These are phyloP conservation scores for Tetraselmis chui DNA, from an alignment of 139 green algal genomes.

Conservation along the genomic window DNA sequence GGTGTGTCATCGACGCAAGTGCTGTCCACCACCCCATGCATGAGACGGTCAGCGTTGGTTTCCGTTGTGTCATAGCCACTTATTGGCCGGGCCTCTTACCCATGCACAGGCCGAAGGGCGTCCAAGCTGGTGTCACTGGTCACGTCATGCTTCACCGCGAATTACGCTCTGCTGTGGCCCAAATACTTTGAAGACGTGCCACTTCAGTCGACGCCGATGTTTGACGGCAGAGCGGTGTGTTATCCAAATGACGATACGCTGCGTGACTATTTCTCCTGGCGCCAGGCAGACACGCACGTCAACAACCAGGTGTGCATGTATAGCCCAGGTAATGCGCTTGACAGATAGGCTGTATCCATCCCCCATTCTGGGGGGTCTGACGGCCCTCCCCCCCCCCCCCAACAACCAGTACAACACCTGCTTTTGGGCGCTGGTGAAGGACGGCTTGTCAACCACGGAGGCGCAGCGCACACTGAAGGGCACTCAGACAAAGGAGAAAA, in stretches of 20 bases:
- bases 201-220: constrained; percentile 65
- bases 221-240: constrained; percentile 81
- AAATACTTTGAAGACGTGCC: constrained; percentile 32
- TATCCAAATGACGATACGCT: constrained; percentile 67
- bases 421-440: constrained; percentile 83
- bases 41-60: too few species aligned
- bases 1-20: too few species aligned
- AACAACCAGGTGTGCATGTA: constrained; percentile 92
- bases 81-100: neutral
- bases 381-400: too few species aligned
- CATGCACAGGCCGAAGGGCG: constrained; percentile 44
- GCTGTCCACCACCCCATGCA: too few species aligned
- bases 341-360: too few species aligned
- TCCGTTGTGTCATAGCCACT: too few species aligned
- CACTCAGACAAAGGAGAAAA: constrained; percentile 74
- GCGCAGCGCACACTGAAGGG: constrained; percentile 65
- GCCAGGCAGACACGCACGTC: constrained; percentile 89
- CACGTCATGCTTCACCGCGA: constrained; percentile 73
- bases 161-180: constrained; percentile 75
- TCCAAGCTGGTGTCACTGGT: constrained; percentile 84
- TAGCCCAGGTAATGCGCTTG: too few species aligned
- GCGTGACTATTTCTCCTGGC: constrained; percentile 87
- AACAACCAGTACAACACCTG: constrained; percentile 96
- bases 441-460: constrained; percentile 42
- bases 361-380: neutral